Percentiles rank a stretch among this genome's conserved stretches.
These are phyloP conservation scores for Pinus tabuliformis DNA, from an alignment of 75 land plant species.

Conservation along the genomic window DNA sequence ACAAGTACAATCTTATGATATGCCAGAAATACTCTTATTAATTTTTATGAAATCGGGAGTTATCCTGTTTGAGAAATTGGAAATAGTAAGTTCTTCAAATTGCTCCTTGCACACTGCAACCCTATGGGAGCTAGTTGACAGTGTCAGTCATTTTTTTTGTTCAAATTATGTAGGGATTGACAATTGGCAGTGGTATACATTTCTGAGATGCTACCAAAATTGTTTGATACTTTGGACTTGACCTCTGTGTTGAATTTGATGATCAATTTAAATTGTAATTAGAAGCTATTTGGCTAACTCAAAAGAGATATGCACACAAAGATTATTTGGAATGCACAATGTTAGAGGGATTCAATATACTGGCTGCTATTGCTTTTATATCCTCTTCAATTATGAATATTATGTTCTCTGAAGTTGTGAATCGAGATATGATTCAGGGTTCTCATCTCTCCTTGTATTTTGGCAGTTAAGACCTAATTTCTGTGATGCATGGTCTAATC, in stretches of 20 bases:
- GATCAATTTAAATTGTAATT: too few species aligned
- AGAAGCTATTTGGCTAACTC: background rate
- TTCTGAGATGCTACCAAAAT: background rate
- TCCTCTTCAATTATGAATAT: background rate
- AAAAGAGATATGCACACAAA: background rate
- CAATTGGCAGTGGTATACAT: background rate
- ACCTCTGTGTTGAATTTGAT: background rate
- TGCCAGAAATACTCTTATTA: too few species aligned
- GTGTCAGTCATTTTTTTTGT: background rate
- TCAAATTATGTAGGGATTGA: background rate
- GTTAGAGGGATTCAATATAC: background rate
- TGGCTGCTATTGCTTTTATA: background rate
- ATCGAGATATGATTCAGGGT: background rate
- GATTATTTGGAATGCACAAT: background rate
- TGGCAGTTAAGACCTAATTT: slow-evolving; percentile 43
- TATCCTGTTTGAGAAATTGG: too few species aligned
- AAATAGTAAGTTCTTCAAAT: background rate
- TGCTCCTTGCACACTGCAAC: background rate
- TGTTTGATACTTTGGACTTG: background rate
- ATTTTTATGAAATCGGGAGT: too few species aligned
- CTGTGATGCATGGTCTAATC: slow-evolving; percentile 63
- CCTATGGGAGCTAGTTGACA: background rate
- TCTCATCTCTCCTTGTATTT: background rate
- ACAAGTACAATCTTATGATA: background rate
- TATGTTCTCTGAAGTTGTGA: background rate